Evolutionary conservation across 2,329 filamentous ascomycete genomes (phyloP), one percentile per base, ranked within the genome.

Genomic region (Hypoxylon sp.): DNA sequence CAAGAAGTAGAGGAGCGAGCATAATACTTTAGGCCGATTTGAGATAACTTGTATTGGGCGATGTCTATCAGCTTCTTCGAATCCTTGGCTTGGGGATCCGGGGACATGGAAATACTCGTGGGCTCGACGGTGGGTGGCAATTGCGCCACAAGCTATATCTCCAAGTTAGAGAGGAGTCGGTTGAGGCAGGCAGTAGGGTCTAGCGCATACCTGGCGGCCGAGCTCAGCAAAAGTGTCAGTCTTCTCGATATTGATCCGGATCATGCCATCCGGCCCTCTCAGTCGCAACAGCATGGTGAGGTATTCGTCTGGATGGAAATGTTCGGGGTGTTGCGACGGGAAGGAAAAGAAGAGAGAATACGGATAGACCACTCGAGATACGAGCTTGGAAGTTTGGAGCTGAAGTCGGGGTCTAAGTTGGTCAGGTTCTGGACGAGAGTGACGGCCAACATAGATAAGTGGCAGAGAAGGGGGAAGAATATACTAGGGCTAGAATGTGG

Each of bases 251-350:
- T 85, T 91, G 73, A 98, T 83, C 71, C 95, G 91, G 79, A 94
- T 90, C 84, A 95, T 95, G 81, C 95, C 95, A 81, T 97, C 93
- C 68, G 92, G 93, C 76, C 93, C 93, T 73, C 94, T 90, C 71
- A 97, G 91, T 78, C 94, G 88, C 59, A 97, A 83, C 74, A 97
- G 85, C 88, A 97, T 97, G 68, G 75, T 80, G 75, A 43, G 26
- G 26, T 26, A 41, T 26, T 24, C 32, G 47, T 26, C 28, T 67
- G 60, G 26, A 4, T 24, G 17, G 30, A 44, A 34, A 50, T 51
- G 22, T 48, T 56, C 26, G 30, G 24, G 53, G 39, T 55, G 32
- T 55, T 44, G 48, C 34, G 30, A 15, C 15, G 30, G n/a, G 10
- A n/a, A 46, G 30, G 51, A 26, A 28, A 22, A 20, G 30, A 44